phyloP scores from a whole-genome alignment of 805 yeast genomes.

The Candida morakotiae region DNA sequence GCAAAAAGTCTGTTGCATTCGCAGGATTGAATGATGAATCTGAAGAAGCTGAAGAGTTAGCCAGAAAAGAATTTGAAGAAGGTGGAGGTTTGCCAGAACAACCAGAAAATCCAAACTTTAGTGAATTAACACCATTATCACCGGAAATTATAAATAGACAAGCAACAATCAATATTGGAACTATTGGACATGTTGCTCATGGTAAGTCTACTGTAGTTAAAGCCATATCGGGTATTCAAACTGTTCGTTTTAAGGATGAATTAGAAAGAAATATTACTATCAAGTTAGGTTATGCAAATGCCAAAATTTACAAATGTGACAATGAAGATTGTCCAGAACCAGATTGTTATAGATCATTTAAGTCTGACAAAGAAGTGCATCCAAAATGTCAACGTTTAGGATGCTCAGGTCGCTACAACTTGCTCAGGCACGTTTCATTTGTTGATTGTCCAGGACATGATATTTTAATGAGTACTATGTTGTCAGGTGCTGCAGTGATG shows the following conservation, averaged over 20 bases:
- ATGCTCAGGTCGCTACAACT: conserved; percentile 81
- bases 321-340: conserved; percentile 87
- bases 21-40: conserved; percentile 62
- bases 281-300: conserved; percentile 97
- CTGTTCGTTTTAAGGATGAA: conserved; percentile 98
- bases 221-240: conserved; percentile 97
- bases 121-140: conserved; percentile 76
- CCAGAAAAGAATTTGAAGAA: conserved; percentile 85
- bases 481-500: conserved; percentile 99
- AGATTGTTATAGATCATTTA: conserved; percentile 89
- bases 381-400: conserved; percentile 91
- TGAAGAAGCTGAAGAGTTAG: conserved; percentile 70
- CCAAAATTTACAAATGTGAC: conserved; percentile 93
- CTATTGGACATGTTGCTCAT: conserved; percentile 95
- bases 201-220: conserved; percentile 92
- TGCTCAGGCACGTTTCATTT: conserved; percentile 94
- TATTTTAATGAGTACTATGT: conserved; percentile 99
- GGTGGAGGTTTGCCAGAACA: conserved; percentile 99
- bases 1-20: conserved; percentile 77
- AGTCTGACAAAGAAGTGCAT: conserved; percentile 89
- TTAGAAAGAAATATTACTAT: conserved; percentile 98
- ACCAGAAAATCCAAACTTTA: conserved; percentile 83
- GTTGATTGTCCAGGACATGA: conserved; percentile 99
- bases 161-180: conserved; percentile 98
- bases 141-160: conserved; percentile 98